phyloP scores from a whole-genome alignment of 495 filamentous ascomycete species.

The Penicillium simplicissimum region DNA sequence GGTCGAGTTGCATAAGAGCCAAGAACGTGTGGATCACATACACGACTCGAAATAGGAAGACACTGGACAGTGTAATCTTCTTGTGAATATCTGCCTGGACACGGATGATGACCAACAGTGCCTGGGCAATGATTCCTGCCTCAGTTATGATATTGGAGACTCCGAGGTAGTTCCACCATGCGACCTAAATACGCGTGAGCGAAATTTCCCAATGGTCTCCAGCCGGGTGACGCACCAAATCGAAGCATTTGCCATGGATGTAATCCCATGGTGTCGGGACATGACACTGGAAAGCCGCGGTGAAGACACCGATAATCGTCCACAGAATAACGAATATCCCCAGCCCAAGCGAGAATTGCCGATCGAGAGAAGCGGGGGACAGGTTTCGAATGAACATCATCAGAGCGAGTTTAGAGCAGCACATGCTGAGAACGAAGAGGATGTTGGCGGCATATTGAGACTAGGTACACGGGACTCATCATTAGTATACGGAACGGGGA shows the following conservation, averaged over 20 bases:
- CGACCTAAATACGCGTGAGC: conserved; percentile 21
- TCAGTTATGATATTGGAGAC: conserved; percentile 48
- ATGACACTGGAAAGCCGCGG: conserved; percentile 45
- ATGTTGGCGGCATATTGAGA: conserved; percentile 35
- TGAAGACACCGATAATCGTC: conserved; percentile 35
- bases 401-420: conserved; percentile 37
- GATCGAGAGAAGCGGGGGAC: conserved; percentile 24
- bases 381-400: conserved; percentile 31
- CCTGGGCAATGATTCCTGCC: conserved; percentile 37
- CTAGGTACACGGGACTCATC: conserved; percentile 10
- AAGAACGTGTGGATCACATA: conserved; percentile 21
- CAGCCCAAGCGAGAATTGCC: conserved; percentile 23
- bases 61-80: conserved; percentile 29
- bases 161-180: conserved; percentile 44
- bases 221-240: conserved; percentile 28
- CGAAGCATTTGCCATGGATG: conserved; percentile 34
- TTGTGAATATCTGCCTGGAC: conserved; percentile 36
- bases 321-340: conserved; percentile 33
- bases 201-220: neutral
- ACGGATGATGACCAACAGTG: conserved; percentile 37
- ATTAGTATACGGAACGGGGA: neutral
- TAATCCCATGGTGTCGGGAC: conserved; percentile 41
- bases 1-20: neutral
- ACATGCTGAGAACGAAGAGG: conserved; percentile 33
- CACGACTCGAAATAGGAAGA: conserved; percentile 41